phyloP scores from a whole-genome alignment of 75 land plant species.

The Selaginella tamariscina region DNA sequence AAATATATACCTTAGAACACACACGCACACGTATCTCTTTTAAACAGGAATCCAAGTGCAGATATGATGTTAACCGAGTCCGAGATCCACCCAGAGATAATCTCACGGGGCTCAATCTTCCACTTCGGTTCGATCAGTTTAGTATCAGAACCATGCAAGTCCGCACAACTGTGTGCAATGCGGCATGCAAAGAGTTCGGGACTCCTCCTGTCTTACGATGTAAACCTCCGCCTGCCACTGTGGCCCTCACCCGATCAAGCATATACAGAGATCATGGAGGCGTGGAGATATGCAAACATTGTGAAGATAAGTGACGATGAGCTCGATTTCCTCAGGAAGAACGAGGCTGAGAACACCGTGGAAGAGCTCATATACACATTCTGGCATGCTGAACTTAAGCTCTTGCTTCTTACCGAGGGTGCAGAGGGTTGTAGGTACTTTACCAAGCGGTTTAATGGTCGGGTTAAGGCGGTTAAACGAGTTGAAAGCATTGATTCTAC shows the following conservation, averaged over 20 bases:
- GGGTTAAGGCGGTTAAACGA: too few relatives aligned
- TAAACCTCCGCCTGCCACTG: constrained; percentile 55
- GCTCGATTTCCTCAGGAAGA: constrained; percentile 32
- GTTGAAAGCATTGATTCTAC: constrained; percentile 67
- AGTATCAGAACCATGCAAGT: constrained; percentile 57
- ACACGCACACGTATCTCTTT: too few relatives aligned
- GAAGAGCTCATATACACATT: constrained; percentile 28
- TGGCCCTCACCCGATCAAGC: constrained; percentile 72
- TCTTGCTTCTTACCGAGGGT: constrained; percentile 38
- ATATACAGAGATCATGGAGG: constrained; percentile 45
- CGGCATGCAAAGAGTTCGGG: constrained; percentile 40
- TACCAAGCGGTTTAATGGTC: too few relatives aligned
- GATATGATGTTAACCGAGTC: constrained; percentile 30
- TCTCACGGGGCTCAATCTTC: constrained; percentile 33
- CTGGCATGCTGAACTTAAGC: constrained; percentile 35
- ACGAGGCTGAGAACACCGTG: constrained; percentile 26
- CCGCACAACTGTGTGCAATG: constrained; percentile 61
- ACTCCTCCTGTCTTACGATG: constrained; percentile 61
- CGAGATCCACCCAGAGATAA: constrained; percentile 24
- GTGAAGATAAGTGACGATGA: constrained; percentile 62
- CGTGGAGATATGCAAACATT: constrained; percentile 58
- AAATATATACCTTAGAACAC: too few relatives aligned
- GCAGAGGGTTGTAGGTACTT: constrained; percentile 46
- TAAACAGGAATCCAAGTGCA: constrained; percentile 35
- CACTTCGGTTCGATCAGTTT: constrained; percentile 75